Base-by-base conservation (phyloP, 257 asterid genomes). In the Nyctanthes arbortristis region DNA sequence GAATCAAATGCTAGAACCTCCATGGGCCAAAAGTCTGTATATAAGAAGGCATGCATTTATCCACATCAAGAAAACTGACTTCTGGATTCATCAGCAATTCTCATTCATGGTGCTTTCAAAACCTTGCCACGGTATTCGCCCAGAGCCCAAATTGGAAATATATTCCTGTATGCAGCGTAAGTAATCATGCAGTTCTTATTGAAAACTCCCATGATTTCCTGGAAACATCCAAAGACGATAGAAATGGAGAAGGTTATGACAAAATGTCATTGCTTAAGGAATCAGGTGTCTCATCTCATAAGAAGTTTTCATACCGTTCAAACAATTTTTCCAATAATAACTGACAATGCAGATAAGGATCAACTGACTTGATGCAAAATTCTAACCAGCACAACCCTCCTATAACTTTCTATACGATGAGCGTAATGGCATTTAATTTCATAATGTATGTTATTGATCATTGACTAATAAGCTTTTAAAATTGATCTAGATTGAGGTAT, bases 131-230 rank as follows among this genome's bases (percentile, higher is more conserved):
- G 81, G 59, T 92, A 92, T 67, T 92, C 98, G 43, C 96, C 98
- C 64, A 92, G 68, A 10, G 98, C 98, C 98, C 98, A 92, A n/a
- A 92, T 86, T 1, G 98, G 97, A 80, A 92, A 92, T 65, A 92
- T 88, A 47, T 85, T 84, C 83, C 96, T 79, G 73, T 92, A 92
- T 32, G 98, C 97, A 68, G 98, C 91, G 76, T 92, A 92, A 12
- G 95, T 88, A 77, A 86, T 89, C 98, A 88, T 92, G 80, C 97
- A 92, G 65, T 92, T 89, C 79, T 71, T 83, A 80, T 89, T 92
- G 84, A 88, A 92, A 22, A 92, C 98, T 61, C 98, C 98, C 88
- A 83, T 88, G 43, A 92, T 92, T 76, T 92, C 97, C 98, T 92
- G 86, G 28, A 64, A 72, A 33, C 54, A 43, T n/a, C 1, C 36